A percentile compares a stretch with the other conserved stretches of the same genome.
Conservation (phyloP, 305 asterid species). For the Solanum hybrid region DNA sequence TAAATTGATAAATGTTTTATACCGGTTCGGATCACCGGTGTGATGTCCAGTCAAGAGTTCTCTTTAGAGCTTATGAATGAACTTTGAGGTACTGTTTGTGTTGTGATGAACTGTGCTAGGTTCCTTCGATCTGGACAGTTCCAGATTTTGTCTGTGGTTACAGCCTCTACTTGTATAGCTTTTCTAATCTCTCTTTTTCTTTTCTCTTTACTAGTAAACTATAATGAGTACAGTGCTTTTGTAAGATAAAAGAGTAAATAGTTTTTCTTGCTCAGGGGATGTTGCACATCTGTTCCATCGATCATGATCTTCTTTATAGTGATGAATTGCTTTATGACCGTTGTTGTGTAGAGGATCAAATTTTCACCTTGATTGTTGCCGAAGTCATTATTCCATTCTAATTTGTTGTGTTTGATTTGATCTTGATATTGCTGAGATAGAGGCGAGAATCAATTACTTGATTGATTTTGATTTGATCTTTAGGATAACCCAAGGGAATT, state of each 20-base stretch:
- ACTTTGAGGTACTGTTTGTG: background rate
- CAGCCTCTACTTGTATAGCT: background rate
- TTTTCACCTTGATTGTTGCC: background rate
- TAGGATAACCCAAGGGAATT: background rate
- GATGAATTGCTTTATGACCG: background rate
- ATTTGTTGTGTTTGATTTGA: background rate
- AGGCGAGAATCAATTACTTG: background rate
- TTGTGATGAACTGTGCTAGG: background rate
- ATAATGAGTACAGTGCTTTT: background rate
- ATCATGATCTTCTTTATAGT: background rate
- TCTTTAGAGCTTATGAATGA: background rate
- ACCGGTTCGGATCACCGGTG: background rate
- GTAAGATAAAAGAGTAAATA: background rate
- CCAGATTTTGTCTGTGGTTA: background rate
- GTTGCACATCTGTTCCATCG: background rate
- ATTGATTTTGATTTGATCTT: background rate
- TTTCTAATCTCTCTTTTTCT: background rate
- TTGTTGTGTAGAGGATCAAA: background rate
- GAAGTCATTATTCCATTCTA: background rate
- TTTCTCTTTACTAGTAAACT: background rate
- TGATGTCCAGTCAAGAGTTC: background rate
- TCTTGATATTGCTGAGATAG: background rate
- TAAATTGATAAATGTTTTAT: background rate
- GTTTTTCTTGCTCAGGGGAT: background rate
- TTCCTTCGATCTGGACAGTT: background rate